Evolutionary conservation across 2,329 filamentous ascomycete species (phyloP).

Genomic region (Ploettnerulaceae sp.): DNA sequence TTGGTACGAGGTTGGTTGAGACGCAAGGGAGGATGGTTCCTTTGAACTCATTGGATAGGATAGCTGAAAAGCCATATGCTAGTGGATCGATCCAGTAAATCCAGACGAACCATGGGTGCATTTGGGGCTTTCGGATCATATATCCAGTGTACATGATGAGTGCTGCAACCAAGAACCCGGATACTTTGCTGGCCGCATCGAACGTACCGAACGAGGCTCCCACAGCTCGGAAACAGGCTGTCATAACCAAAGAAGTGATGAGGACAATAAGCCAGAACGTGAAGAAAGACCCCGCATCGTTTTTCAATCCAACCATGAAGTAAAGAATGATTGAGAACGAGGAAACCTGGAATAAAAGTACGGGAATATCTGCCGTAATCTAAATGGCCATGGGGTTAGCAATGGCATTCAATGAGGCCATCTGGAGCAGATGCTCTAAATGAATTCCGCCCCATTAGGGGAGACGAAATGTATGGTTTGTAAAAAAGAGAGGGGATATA

Average conservation of each 20-base stretch:
- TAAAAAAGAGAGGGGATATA: too few species aligned
- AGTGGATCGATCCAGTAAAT: conserved; percentile 62
- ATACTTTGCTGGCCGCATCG: conserved; percentile 53
- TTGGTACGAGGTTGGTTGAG: conserved; percentile 46
- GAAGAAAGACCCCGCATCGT: conserved; percentile 51
- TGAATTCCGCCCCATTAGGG: too few species aligned
- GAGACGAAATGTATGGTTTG: too few species aligned
- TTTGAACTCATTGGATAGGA: conserved; percentile 69
- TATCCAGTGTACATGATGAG: conserved; percentile 60
- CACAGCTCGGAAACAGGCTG: conserved; percentile 50
- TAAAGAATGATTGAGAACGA: conserved; percentile 55
- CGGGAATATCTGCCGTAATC: conserved; percentile 49
- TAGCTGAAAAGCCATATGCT: conserved; percentile 63
- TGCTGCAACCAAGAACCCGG: conserved; percentile 47
- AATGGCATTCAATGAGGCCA: too few species aligned
- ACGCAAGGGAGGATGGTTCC: conserved; percentile 48
- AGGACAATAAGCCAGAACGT: conserved; percentile 53
- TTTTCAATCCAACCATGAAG: conserved; percentile 56
- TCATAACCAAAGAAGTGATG: conserved; percentile 49
- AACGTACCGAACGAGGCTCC: conserved; percentile 52
- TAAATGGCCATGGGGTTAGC: conserved; percentile 25
- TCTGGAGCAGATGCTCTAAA: too few species aligned
- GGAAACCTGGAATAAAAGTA: conserved; percentile 53
- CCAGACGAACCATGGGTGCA: conserved; percentile 54
- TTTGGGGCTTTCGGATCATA: conserved; percentile 56